Percentiles rank a stretch among this genome's conserved stretches.
Conservation (phyloP, 495 filamentous ascomycete species). For the Aspergillus saccharolyticus region DNA sequence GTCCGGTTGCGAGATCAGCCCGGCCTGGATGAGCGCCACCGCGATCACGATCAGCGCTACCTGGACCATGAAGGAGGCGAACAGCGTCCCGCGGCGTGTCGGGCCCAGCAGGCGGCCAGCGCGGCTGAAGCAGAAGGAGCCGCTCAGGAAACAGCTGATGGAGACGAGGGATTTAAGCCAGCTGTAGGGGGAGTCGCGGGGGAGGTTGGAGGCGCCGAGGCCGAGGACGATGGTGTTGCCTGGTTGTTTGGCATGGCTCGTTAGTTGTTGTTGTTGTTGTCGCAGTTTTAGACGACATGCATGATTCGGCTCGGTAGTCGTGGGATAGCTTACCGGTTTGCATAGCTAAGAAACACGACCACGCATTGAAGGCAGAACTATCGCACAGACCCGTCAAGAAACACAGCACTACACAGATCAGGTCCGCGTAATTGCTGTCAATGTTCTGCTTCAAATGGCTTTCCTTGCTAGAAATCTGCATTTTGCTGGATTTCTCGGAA, state of each 20-base stretch:
- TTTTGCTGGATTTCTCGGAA: background rate
- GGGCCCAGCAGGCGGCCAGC: constrained; percentile 31
- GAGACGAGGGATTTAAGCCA: constrained; percentile 59
- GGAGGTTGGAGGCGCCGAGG: constrained; percentile 52
- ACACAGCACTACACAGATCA: constrained; percentile 51
- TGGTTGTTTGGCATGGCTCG: constrained; percentile 14
- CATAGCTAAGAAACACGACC: constrained; percentile 59
- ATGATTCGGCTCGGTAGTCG: too few relatives aligned
- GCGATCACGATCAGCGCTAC: constrained; percentile 51
- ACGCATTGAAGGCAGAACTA: constrained; percentile 57
- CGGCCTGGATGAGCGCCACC: constrained; percentile 50
- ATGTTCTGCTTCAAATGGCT: constrained; percentile 36
- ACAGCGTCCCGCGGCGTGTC: constrained; percentile 47
- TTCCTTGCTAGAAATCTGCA: background rate
- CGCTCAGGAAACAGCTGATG: constrained; percentile 50
- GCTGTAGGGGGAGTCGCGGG: constrained; percentile 47
- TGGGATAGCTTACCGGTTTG: constrained; percentile 48
- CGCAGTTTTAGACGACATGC: background rate
- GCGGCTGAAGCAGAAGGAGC: constrained; percentile 27
- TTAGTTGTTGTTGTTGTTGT: background rate
- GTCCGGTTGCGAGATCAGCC: constrained; percentile 40
- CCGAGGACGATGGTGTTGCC: constrained; percentile 66
- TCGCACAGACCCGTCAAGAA: constrained; percentile 57
- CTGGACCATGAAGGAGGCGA: constrained; percentile 54
- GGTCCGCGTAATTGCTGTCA: constrained; percentile 42